Conservation (phyloP, 2,329 filamentous ascomycete genomes). For the Didymella glomerata region DNA sequence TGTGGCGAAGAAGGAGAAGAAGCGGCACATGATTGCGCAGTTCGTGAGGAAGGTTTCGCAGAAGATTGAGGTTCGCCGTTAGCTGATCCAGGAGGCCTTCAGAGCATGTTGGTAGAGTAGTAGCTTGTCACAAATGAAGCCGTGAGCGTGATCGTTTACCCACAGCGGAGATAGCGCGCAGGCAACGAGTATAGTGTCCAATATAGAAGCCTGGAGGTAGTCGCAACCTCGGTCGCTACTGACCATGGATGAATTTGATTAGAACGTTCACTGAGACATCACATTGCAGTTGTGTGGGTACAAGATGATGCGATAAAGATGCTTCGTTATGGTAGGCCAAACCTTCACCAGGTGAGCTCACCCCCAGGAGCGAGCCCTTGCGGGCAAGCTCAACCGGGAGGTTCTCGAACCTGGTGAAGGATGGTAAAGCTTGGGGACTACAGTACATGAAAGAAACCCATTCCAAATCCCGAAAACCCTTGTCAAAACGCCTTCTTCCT, state of each 20-base stretch:
- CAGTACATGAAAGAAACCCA: background rate
- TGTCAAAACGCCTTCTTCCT: conserved; percentile 2
- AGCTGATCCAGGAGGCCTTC: background rate
- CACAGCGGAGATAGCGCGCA: background rate
- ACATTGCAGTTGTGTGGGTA: background rate
- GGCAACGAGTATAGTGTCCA: background rate
- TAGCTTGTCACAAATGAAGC: background rate
- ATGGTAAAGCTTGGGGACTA: background rate
- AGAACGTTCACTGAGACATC: background rate
- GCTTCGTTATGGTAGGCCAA: background rate
- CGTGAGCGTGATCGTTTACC: background rate
- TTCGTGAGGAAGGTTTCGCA: conserved; percentile 26
- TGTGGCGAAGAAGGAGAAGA: background rate
- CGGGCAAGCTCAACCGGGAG: conserved; percentile 13
- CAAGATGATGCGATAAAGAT: background rate
- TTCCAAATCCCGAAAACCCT: background rate
- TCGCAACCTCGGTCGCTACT: background rate
- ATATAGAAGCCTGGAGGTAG: background rate
- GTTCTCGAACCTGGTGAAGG: conserved; percentile 12
- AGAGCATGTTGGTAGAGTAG: background rate
- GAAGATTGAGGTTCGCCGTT: conserved; percentile 17
- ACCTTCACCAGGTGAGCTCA: conserved; percentile 13
- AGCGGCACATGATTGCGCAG: conserved; percentile 5
- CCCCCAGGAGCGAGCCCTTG: conserved; percentile 16
- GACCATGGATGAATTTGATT: background rate